Evolutionary conservation across 345 rosid genomes (phyloP).

Genomic region (Heritiera fomes): DNA sequence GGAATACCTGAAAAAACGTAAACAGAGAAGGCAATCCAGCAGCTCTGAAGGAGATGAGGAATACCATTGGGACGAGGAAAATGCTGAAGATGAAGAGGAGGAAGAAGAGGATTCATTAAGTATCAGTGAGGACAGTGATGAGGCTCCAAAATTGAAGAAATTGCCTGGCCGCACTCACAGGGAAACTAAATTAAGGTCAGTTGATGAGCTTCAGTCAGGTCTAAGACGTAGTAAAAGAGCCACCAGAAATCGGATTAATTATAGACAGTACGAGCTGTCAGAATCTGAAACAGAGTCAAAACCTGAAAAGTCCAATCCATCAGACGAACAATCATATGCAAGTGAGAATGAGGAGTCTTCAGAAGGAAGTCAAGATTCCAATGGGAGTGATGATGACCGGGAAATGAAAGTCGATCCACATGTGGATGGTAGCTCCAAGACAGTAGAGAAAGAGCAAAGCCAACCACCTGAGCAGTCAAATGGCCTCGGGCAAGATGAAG

Average conservation of each 20-base stretch:
- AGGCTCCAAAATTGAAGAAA: slow-evolving; percentile 65
- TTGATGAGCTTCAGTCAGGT: slow-evolving; percentile 74
- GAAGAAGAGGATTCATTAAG: slow-evolving; percentile 82
- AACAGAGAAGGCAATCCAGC: slow-evolving; percentile 72
- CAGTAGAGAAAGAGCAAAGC: slow-evolving; percentile 45
- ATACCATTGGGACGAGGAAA: slow-evolving; percentile 85
- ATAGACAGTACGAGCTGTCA: slow-evolving; percentile 75
- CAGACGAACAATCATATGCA: slow-evolving; percentile 61
- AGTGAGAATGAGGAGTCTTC: slow-evolving; percentile 64
- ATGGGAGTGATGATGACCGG: slow-evolving; percentile 51
- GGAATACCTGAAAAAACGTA: slow-evolving; percentile 88
- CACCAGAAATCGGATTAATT: slow-evolving; percentile 68
- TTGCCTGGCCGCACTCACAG: slow-evolving; percentile 67
- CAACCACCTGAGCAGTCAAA: slow-evolving; percentile 47
- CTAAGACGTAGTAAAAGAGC: slow-evolving; percentile 95
- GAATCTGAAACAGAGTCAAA: slow-evolving; percentile 84
- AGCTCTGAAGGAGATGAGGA: slow-evolving; percentile 99
- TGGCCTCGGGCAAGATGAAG: slow-evolving; percentile 61
- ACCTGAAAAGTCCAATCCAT: slow-evolving; percentile 51
- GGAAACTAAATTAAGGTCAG: slow-evolving; percentile 74
- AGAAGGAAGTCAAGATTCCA: slow-evolving; percentile 61
- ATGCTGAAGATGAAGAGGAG: slow-evolving; percentile 82
- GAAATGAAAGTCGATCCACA: slow-evolving; percentile 51
- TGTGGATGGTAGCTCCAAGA: slow-evolving; percentile 37
- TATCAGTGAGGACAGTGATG: slow-evolving; percentile 81